A percentile compares a stretch with the other conserved stretches of the same genome.
Conservation (phyloP, 139 green algal species). For the Chlorella sp. region DNA sequence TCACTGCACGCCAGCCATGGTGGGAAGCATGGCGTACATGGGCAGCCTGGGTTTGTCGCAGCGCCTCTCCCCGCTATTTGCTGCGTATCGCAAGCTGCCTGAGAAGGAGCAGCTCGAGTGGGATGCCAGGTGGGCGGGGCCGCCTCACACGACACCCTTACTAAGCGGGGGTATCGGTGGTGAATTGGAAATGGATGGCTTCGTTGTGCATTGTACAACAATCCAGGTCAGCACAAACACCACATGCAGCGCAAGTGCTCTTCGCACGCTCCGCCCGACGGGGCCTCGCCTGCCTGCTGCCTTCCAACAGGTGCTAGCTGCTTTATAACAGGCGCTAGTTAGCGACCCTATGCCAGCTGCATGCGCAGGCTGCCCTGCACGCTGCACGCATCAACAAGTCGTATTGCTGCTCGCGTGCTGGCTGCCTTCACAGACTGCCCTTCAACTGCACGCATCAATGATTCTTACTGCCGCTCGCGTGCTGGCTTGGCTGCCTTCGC, state of each 20-base stretch:
- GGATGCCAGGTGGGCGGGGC: slow-evolving; percentile 7
- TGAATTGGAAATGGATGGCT: neutral
- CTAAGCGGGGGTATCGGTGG: neutral
- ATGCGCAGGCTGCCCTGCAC: neutral
- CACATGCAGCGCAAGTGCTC: neutral
- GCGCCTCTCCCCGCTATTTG: neutral
- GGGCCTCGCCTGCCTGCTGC: neutral
- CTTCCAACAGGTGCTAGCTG: neutral
- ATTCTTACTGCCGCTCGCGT: neutral
- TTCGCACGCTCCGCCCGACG: no score
- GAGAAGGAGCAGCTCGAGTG: slow-evolving; percentile 15
- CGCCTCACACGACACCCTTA: neutral
- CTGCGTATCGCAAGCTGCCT: neutral
- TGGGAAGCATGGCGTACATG: neutral
- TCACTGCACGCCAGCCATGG: neutral
- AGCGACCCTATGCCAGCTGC: neutral
- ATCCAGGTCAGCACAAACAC: neutral
- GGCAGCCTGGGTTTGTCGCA: neutral
- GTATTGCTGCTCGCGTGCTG: neutral
- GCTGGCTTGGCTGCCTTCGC: neutral
- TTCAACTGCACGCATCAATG: neutral
- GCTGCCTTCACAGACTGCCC: neutral
- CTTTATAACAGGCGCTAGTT: no score
- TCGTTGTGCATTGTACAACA: neutral
- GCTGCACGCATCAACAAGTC: neutral